Base-by-base conservation (phyloP, 257 asterid species). In the Rauvolfia tetraphylla region DNA sequence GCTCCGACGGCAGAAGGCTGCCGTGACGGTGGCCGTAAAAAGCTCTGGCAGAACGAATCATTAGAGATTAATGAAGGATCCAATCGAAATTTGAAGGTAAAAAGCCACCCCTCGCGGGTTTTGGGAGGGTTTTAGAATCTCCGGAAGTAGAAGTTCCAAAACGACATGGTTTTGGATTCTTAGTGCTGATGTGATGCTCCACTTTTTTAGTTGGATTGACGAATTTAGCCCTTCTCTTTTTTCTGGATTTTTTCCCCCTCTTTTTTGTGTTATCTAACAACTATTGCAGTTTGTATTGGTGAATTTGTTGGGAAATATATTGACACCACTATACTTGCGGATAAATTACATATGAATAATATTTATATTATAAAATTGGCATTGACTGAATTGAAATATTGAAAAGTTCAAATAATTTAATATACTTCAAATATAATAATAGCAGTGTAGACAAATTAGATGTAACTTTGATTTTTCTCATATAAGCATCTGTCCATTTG, bases 1-100 rank as follows among this genome's bases (percentile, higher is more conserved):
- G 81, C 76, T 71, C 77, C 27, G 62, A 51, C 34, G 41, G 42
- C 27, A 58, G 42, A 70, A 23, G 44, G 71, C 56, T 71, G 65
- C 39, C 7, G 72, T 25, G 75, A 67, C 71, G 71, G 33, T 75
- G 31, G 31, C 78, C 65, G 39, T 18, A 67, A 22, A 38, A 41
- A 36, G 51, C 72, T 38, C 72, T 67, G 0, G 31, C 49, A 12
- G 51, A 39, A 38, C 51, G 72, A 67, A 20, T 22, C 72, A 67
- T 67, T 22, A 38, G 42, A 41, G 70, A 18, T 34, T 34, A 18
- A 63, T 15, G 69, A 31, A 62, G 41, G 38, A 14, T 62, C 33
- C 23, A 13, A 63, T 17, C 13, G 46, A 63, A 15, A 65, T 34
- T 34, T 20, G 8, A 66, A 1, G 15, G 2, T 2, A 67, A 67